phyloP scores from a whole-genome alignment of 2,329 filamentous ascomycete species.

The Pseudocercospora pini-densiflorae region DNA sequence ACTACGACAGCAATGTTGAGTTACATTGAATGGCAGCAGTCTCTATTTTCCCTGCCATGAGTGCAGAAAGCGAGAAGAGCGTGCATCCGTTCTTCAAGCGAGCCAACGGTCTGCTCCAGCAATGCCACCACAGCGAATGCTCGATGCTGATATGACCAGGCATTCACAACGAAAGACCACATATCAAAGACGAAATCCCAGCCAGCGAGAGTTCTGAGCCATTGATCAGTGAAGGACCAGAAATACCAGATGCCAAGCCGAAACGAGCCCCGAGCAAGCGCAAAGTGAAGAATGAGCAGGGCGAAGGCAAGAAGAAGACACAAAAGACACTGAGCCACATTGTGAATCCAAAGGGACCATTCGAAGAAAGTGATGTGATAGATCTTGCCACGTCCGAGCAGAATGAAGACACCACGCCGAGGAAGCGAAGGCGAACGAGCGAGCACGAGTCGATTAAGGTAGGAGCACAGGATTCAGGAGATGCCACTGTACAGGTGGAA shows the following conservation, averaged over 20 bases:
- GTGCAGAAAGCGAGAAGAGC: conserved; percentile 27
- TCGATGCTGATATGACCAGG: conserved; percentile 12
- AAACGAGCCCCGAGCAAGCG: conserved; percentile 24
- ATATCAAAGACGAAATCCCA: background rate
- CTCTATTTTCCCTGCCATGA: conserved; percentile 33
- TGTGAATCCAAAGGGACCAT: conserved; percentile 25
- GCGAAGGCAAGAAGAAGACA: conserved; percentile 28
- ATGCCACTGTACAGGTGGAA: background rate
- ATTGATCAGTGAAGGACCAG: conserved; percentile 1
- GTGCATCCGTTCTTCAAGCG: conserved; percentile 40
- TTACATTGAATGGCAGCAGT: conserved; percentile 30
- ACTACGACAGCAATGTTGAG: background rate
- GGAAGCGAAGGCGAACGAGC: conserved; percentile 46
- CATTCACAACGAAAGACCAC: background rate
- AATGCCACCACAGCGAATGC: background rate
- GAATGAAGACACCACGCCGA: conserved; percentile 38
- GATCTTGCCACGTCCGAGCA: conserved; percentile 10
- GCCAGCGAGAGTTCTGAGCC: background rate
- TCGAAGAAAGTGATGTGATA: conserved; percentile 2
- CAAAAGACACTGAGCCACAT: conserved; percentile 38
- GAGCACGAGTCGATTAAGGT: conserved; percentile 30
- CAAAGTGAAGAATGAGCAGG: conserved; percentile 23
- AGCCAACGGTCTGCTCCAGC: conserved; percentile 22
- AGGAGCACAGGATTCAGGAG: conserved; percentile 5
- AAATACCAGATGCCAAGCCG: conserved; percentile 14